These are phyloP conservation scores for Botrytis deweyae DNA, from an alignment of 2,329 filamentous ascomycete genomes.

Conservation along the genomic window DNA sequence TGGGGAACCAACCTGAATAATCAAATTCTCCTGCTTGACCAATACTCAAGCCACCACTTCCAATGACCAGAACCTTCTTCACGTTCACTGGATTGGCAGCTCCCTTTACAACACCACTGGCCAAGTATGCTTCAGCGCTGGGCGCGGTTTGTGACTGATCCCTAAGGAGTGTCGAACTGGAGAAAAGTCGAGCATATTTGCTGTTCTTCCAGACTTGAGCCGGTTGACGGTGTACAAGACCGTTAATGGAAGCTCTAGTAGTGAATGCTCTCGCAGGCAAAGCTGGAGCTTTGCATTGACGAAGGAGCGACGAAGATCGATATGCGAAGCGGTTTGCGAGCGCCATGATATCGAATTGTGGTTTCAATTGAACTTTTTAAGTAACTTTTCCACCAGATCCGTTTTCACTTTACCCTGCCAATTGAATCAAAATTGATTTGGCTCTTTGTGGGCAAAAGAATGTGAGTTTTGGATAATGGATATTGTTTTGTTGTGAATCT, in stretches of 20 bases:
- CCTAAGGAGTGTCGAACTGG: slow-evolving; percentile 32
- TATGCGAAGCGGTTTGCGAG: slow-evolving; percentile 37
- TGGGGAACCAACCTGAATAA: slow-evolving; percentile 72
- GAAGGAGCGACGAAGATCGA: slow-evolving; percentile 38
- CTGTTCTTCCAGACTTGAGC: slow-evolving; percentile 31
- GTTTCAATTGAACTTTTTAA: slow-evolving; percentile 31
- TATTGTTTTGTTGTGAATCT: slow-evolving; percentile 10
- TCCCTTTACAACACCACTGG: slow-evolving; percentile 81
- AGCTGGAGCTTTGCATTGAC: slow-evolving; percentile 35
- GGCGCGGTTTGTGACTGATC: slow-evolving; percentile 64
- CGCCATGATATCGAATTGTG: slow-evolving; percentile 36
- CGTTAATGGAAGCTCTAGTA: slow-evolving; percentile 33
- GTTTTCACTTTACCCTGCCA: slow-evolving; percentile 20
- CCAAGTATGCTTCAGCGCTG: slow-evolving; percentile 81
- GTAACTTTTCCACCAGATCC: slow-evolving; percentile 23
- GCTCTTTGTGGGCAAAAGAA: slow-evolving; percentile 7
- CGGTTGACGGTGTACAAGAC: slow-evolving; percentile 31
- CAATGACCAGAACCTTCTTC: slow-evolving; percentile 96
- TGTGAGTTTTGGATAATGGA: slow-evolving; percentile 18
- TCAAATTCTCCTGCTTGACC: slow-evolving; percentile 98
- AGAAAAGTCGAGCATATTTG: slow-evolving; percentile 37
- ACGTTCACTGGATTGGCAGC: slow-evolving; percentile 78
- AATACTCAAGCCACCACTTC: slow-evolving; percentile 91
- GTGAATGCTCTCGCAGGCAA: slow-evolving; percentile 35
- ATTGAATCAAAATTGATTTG: slow-evolving; percentile 18